Evolutionary conservation across 1,139 yeast genomes (phyloP), one percentile per base, ranked within the genome.

Genomic region (Candida mesenterica): DNA sequence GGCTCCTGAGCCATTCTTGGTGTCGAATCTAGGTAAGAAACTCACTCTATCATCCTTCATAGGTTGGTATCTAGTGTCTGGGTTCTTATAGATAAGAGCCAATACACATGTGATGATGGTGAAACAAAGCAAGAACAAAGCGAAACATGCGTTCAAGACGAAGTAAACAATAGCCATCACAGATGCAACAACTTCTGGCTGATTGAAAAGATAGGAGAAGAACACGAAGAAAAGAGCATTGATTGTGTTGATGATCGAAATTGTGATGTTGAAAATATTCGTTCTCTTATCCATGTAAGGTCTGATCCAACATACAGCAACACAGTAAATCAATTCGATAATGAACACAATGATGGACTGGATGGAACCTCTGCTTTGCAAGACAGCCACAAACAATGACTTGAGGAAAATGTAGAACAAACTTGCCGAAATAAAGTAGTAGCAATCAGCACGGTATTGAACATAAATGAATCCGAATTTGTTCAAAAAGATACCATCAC

Each of bases 261-360:
- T 88, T 33, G 86, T 76, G 50, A 92, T 90, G 62, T 90, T 92
- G 74, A 90, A 86, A 19, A 80, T 82, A 55, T 94, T 92, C 17
- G 97, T 90, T 62, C 95, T 77, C 62, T 84, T 89, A 65, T 92
- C 97, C 92, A 94, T 81, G 58, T 77, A 92, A 4, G 98, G 98
- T 59, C 92, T 79, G 43, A 75, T 66, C 72, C 77, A 74, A 52
- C 90, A 81, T 24, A 89, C 52, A 1, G 68, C 68, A 22, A 74
- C 72, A 46, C 85, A 76, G 60, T 82, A 88, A 15, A 73, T 49
- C 43, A 90, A 65, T 59, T 92, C 98, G 44, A 87, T 69, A 12
- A 70, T 77, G 53, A 90, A 85, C 7, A 90, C 73, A 34, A 87
- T 71, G 42, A 87, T 73, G 1, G 96, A 84, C 57, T 87, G 96